Conservation (phyloP, 306 rosid species). For the Begonia peltatifolia region DNA sequence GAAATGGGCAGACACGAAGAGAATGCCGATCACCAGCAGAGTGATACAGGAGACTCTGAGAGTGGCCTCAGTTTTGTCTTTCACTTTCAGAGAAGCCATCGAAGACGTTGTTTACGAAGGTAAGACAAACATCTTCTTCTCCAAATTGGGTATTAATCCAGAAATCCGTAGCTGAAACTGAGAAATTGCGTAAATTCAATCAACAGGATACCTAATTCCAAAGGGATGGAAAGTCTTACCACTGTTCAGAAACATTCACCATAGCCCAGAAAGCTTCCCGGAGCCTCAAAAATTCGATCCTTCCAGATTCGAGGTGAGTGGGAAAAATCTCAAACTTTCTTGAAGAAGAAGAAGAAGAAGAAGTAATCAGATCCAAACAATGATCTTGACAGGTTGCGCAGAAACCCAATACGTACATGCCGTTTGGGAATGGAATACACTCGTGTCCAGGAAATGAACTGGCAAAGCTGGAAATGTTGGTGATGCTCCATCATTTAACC, state of each 20-base stretch:
- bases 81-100: slow-evolving; percentile 91
- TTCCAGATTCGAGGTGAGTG: slow-evolving; percentile 79
- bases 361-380: background rate
- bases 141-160: slow-evolving; percentile 2
- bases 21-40: slow-evolving; percentile 70
- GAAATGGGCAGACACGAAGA: slow-evolving; percentile 67
- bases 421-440: slow-evolving; percentile 96
- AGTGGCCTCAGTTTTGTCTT: slow-evolving; percentile 79
- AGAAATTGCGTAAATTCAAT: background rate
- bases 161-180: slow-evolving; percentile 9
- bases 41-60: slow-evolving; percentile 92
- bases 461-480: slow-evolving; percentile 84
- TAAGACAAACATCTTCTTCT: slow-evolving; percentile 9
- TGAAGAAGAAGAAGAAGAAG: too few species aligned
- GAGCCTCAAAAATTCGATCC: slow-evolving; percentile 87
- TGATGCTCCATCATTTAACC: slow-evolving; percentile 81
- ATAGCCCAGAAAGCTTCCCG: slow-evolving; percentile 60
- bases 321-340: background rate
- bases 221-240: slow-evolving; percentile 98
- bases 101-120: slow-evolving; percentile 91
- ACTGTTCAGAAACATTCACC: slow-evolving; percentile 88
- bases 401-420: slow-evolving; percentile 83
- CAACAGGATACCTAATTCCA: slow-evolving; percentile 70
- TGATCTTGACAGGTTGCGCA: slow-evolving; percentile 48
- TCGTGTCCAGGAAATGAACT: slow-evolving; percentile 91